phyloP scores from a whole-genome alignment of 768 basidiomycete species.

The Royoungia palumana region DNA sequence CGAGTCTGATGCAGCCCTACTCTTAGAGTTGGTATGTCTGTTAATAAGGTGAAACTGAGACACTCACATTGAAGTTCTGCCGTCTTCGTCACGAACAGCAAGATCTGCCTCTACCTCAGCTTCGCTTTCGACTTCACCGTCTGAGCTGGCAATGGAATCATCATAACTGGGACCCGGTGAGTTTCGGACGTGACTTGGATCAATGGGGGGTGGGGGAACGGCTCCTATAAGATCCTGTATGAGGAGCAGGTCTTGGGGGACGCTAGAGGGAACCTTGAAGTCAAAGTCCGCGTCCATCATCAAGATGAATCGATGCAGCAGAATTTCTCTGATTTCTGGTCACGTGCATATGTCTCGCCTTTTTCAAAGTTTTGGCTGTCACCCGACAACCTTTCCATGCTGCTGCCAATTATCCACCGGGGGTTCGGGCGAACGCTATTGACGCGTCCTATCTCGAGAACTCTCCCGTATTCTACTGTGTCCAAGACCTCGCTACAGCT shows the following conservation, averaged over 20 bases:
- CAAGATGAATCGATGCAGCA: neutral
- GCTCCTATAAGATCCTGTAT: constrained; percentile 64
- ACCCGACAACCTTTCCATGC: constrained; percentile 10
- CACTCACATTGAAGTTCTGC: constrained; percentile 22
- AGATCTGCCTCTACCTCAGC: constrained; percentile 72
- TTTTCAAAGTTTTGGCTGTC: neutral
- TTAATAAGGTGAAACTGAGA: neutral
- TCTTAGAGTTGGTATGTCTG: constrained; percentile 18
- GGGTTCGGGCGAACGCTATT: neutral
- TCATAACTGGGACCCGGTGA: constrained; percentile 36
- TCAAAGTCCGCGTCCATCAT: constrained; percentile 22
- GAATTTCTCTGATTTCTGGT: constrained; percentile 3
- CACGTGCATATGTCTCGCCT: constrained; percentile 18
- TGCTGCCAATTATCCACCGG: constrained; percentile 7
- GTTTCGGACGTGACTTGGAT: neutral
- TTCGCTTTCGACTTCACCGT: constrained; percentile 56
- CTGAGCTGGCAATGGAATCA: constrained; percentile 52
- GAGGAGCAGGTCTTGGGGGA: constrained; percentile 73
- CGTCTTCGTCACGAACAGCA: constrained; percentile 41
- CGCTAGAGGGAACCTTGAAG: constrained; percentile 59
- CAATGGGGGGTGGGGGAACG: constrained; percentile 1
- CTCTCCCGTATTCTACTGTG: constrained; percentile 48
- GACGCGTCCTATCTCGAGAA: neutral
- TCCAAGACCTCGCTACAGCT: constrained; percentile 68
- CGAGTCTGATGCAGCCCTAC: constrained; percentile 30